Evolutionary conservation across 208 protist genomes (phyloP).

Genomic region (Acanthamoeba royreba): DNA sequence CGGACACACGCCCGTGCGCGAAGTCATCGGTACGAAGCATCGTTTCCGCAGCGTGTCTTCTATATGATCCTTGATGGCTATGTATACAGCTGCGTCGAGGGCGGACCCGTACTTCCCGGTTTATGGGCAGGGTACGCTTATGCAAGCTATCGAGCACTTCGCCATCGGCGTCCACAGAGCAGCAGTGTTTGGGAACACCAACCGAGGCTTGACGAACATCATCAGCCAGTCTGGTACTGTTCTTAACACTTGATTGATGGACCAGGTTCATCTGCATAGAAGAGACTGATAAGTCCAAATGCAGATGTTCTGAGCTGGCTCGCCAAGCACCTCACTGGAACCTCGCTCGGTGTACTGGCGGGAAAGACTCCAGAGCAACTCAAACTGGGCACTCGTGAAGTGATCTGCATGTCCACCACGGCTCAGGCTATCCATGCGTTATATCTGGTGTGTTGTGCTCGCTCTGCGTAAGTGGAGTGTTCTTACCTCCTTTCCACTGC

Average conservation of each 20-base stretch:
- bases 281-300: neutral
- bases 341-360: neutral
- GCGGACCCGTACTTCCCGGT: slow-evolving; percentile 13
- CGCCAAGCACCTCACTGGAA: neutral
- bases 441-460: neutral
- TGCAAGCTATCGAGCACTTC: slow-evolving; percentile 31
- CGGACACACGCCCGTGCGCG: neutral
- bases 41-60: too few relatives aligned
- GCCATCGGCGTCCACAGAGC: neutral
- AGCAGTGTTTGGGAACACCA: neutral
- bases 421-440: slow-evolving; percentile 39
- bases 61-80: neutral
- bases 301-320: neutral
- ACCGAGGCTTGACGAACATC: neutral
- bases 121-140: neutral
- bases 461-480: too few relatives aligned
- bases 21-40: neutral
- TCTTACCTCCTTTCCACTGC: too few relatives aligned
- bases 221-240: slow-evolving; percentile 14
- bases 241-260: too few relatives aligned
- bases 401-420: neutral
- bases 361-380: neutral
- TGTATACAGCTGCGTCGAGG: neutral
- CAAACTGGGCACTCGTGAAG: neutral
- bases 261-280: too few relatives aligned